Evolutionary conservation across 2,329 filamentous ascomycete species (phyloP), one percentile per base, ranked within the genome.

Genomic region (Pezicula carpinea): DNA sequence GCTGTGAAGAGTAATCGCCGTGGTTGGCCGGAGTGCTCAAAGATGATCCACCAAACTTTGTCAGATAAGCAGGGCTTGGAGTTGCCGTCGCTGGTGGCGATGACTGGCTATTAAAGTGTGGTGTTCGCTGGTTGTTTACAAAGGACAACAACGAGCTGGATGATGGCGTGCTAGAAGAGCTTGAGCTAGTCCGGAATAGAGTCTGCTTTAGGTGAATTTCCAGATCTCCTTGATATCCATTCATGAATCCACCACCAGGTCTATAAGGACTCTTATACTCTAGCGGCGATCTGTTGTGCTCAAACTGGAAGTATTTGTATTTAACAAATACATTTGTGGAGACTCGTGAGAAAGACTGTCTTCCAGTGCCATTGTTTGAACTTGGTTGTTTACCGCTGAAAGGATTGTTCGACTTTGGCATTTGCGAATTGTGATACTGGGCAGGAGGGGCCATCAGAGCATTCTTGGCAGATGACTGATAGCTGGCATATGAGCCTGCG

Each of bases 261-360:
- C 75, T 71, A 57, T 83, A 84, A 1, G 80, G 80, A 4, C 77
- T 81, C 42, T 76, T 72, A 49, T 84, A 83, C 45, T 74, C 74
- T 6, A 72, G 69, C 5, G 75, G 67, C 48, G 69, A 78, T 72
- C 76, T 74, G 52, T 82, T 82, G 53, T 82, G 73, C 50, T 83
- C 69, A 21, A 78, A 71, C 53, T 81, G 77, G 59, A 82, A 78
- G 59, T 80, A 83, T 3, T 70, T 64, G 55, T 65, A 65, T 45
- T 64, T 64, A 1, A 55, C 52, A 49, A 64, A 64, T 11, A 56
- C 55, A 45, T 56, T 62, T 33, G 54, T 29, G 8, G 26, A 29
- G 26, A 11, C 26, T 29, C 26, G 51, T 39, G 45, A 45, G 22
- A 22, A 40, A 40, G 38, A 22, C 19, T 40, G 19, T 15, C 22